Conservation (phyloP, 2,329 filamentous ascomycete genomes). For the Calonectria multiphialidica region DNA sequence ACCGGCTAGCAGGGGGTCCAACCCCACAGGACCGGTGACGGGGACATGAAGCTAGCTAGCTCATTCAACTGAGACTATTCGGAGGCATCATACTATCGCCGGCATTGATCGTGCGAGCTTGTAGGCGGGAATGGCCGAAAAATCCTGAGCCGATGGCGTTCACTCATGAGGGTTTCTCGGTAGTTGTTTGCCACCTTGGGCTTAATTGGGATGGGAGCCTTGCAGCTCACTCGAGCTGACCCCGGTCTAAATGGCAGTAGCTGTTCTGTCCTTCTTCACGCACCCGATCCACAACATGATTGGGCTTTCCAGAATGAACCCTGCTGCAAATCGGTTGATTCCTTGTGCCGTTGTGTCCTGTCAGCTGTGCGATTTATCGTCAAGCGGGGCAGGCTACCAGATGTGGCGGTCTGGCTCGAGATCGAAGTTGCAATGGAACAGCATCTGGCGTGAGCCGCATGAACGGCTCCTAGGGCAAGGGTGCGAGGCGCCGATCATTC, state of each 20-base stretch:
- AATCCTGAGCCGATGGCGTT: background rate
- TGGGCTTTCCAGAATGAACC: background rate
- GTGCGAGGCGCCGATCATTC: conserved; percentile 2
- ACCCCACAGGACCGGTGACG: background rate
- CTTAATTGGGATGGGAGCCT: background rate
- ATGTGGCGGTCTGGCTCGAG: conserved; percentile 14
- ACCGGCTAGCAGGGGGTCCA: background rate
- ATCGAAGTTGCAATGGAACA: background rate
- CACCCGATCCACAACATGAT: background rate
- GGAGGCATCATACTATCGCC: conserved; percentile 2
- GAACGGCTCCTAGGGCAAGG: conserved; percentile 8
- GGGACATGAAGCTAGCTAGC: background rate
- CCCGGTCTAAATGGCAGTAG: background rate
- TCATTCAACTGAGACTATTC: conserved; percentile 11
- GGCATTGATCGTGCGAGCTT: background rate
- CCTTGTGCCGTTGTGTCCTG: background rate
- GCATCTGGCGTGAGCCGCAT: conserved; percentile 4
- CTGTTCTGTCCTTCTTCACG: background rate
- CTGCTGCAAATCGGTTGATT: background rate
- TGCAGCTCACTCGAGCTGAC: background rate
- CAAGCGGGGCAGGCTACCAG: conserved; percentile 13
- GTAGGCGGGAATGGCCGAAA: conserved; percentile 1
- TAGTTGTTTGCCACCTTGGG: background rate
- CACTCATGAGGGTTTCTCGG: background rate
- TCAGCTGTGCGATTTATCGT: background rate